Evolutionary conservation across 2,329 filamentous ascomycete species (phyloP).

Genomic region (Cordyceps javanica): DNA sequence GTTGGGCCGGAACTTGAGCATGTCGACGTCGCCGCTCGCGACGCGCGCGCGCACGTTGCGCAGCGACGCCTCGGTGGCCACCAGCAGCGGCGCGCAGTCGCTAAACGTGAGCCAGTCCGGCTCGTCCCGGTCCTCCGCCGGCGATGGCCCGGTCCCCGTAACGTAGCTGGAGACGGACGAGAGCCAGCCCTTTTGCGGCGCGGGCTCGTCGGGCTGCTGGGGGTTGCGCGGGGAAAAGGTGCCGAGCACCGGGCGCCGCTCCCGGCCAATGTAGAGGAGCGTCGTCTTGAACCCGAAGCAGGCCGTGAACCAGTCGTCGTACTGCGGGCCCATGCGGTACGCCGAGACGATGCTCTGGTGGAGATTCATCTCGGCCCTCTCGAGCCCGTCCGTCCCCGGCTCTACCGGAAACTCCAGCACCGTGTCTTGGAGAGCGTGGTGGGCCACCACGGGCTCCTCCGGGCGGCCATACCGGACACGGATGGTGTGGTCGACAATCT

Average conservation of each 20-base stretch:
- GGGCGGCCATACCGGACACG: slow-evolving; percentile 39
- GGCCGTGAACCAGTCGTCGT: slow-evolving; percentile 61
- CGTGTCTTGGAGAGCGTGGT: slow-evolving; percentile 28
- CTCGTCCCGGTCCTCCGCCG: slow-evolving; percentile 16
- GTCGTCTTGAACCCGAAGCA: slow-evolving; percentile 57
- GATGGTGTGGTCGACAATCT: slow-evolving; percentile 36
- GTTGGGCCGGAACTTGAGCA: slow-evolving; percentile 67
- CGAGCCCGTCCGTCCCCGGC: slow-evolving; percentile 41
- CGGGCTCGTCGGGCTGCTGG: slow-evolving; percentile 13
- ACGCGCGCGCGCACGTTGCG: slow-evolving; percentile 56
- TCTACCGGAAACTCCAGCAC: slow-evolving; percentile 50
- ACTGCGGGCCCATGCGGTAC: slow-evolving; percentile 56
- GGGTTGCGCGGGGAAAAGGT: slow-evolving; percentile 37
- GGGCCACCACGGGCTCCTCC: slow-evolving; percentile 32
- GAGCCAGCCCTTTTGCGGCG: slow-evolving; percentile 28
- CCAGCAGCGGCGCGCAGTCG: slow-evolving; percentile 68
- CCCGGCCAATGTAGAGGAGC: slow-evolving; percentile 59
- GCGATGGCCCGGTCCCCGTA: slow-evolving; percentile 15
- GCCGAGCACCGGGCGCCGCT: slow-evolving; percentile 55
- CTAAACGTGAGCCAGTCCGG: slow-evolving; percentile 59
- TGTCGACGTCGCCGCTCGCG: slow-evolving; percentile 46
- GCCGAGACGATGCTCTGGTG: slow-evolving; percentile 52
- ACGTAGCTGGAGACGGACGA: slow-evolving; percentile 29
- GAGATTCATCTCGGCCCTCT: slow-evolving; percentile 48
- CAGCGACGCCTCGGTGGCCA: slow-evolving; percentile 67